Percentiles rank a stretch among this genome's conserved stretches.
Conservation (phyloP, 202 grass and related monocot species). For the Saccharum hybrid region DNA sequence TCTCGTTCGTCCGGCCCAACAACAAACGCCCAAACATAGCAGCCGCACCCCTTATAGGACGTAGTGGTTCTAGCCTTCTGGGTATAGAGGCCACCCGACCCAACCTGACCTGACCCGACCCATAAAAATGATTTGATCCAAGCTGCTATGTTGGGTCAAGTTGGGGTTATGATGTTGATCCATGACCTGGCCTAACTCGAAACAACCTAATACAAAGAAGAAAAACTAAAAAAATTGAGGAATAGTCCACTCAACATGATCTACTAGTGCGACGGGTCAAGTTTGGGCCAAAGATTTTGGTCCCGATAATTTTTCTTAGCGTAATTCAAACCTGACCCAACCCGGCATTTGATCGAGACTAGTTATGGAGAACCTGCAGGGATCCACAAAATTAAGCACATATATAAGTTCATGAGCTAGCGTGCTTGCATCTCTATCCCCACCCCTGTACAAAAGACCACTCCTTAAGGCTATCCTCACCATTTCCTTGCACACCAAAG, state of each 20-base stretch:
- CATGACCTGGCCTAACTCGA: no score
- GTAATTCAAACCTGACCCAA: fast-evolving
- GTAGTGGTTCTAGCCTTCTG: no score
- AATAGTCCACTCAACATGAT: background rate
- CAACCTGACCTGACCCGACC: no score
- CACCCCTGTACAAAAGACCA: no score
- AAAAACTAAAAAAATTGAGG: no score
- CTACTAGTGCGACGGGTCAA: background rate
- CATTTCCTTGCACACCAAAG: background rate
- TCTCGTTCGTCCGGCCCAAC: background rate
- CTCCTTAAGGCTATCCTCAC: no score
- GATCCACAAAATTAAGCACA: background rate
- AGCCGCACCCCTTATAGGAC: no score
- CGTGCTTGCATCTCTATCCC: no score
- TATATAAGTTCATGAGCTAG: background rate
- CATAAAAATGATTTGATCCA: background rate
- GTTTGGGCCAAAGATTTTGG: background rate
- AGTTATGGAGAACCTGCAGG: background rate
- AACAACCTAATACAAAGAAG: background rate
- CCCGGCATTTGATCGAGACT: no score
- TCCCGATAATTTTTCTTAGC: background rate
- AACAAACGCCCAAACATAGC: background rate
- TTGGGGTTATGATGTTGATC: no score
- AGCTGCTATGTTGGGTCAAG: no score
- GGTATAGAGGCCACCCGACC: no score